A percentile compares a stretch with the other conserved stretches of the same genome.
phyloP scores from a whole-genome alignment of 805 yeast genomes.

The Wickerhamomyces strasburgensis region DNA sequence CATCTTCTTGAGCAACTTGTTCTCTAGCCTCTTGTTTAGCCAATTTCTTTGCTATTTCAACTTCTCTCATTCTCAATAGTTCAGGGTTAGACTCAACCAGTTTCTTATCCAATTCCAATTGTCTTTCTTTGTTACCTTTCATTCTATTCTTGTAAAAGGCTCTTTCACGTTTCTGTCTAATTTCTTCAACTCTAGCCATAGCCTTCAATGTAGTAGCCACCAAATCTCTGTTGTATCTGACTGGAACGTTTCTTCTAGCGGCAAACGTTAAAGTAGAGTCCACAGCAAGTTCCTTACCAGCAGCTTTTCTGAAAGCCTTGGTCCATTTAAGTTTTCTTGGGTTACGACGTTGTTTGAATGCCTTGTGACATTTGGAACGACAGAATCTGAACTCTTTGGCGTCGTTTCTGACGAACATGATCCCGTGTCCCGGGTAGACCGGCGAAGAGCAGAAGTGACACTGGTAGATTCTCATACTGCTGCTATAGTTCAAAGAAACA shows the following conservation, averaged over 20 bases:
- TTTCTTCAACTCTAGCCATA: slow-evolving; percentile 93
- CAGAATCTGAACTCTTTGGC: slow-evolving; percentile 97
- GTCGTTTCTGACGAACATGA: slow-evolving; percentile 96
- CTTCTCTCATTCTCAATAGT: slow-evolving; percentile 87
- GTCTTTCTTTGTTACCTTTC: slow-evolving; percentile 92
- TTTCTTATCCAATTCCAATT: slow-evolving; percentile 79
- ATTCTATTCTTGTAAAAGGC: slow-evolving; percentile 99
- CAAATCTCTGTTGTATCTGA: slow-evolving; percentile 93
- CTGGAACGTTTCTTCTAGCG: slow-evolving; percentile 96
- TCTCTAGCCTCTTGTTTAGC: slow-evolving; percentile 63
- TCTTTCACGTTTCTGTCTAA: slow-evolving; percentile 92
- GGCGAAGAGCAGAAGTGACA: slow-evolving; percentile 99
- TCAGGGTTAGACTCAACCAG: slow-evolving; percentile 87
- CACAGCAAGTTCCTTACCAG: slow-evolving; percentile 97
- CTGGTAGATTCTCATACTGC: slow-evolving; percentile 86
- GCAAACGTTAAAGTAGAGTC: slow-evolving; percentile 95
- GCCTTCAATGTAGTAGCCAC: slow-evolving; percentile 92
- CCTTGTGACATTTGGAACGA: slow-evolving; percentile 95
- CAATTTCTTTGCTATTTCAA: slow-evolving; percentile 72
- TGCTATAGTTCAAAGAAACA: too few species aligned
- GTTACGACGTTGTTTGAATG: slow-evolving; percentile 96
- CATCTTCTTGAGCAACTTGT: slow-evolving; percentile 43
- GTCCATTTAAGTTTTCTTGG: slow-evolving; percentile 99
- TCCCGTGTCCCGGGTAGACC: slow-evolving; percentile 91
- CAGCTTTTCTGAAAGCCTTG: slow-evolving; percentile 97